Base-by-base conservation (phyloP, 441 rosid genomes). In the Kokia cookei region DNA sequence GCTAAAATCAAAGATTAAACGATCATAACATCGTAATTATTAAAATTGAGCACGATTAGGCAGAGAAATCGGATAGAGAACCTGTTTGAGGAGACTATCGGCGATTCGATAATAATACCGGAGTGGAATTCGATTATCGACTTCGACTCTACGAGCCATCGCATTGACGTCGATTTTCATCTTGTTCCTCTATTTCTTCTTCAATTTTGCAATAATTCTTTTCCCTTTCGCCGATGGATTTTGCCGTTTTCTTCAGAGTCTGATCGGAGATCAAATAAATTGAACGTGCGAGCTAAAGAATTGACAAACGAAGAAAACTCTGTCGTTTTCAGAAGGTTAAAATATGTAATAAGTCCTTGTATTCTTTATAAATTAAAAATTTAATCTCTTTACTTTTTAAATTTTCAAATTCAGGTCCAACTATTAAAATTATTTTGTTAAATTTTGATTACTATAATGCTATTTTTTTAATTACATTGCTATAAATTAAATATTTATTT, bases 41-140 rank as follows among this genome's bases (percentile, higher is more conserved):
- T 19, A 40, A n/a, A 12, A 13, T 45, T 32, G n/a, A 67, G 12
- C 29, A 47, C 61, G 8, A 69, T 48, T 32, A 59, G 14, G 45
- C 14, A 43, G 58, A 54, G 37, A 15, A 58, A 19, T 37, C 6
- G 47, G n/a, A 67, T 14, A 35, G 26, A 63, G 9, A 32, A 87
- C 98, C 98, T 94, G 97, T 40, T 89, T 83, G 78, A 92, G 96
- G 72, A 94, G 91, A 82, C 90, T 94, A 82, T 92, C 96, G 68
- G 98, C 97, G 84, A 92, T 94, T 58, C 97, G 83, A 61, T 91
- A 88, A 78, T 92, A 94, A 76, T 87, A 80, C 27, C 86, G 88
- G 73, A 94, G 91, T 71, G 91, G 89, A 40, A 94, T 92, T 80
- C 93, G 89, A 86, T 86, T 84, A 84, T 94, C 98, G 57, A 92